Base-by-base conservation (phyloP, 1,139 yeast species). In the Nakaseomyces kungkrabaensis region DNA sequence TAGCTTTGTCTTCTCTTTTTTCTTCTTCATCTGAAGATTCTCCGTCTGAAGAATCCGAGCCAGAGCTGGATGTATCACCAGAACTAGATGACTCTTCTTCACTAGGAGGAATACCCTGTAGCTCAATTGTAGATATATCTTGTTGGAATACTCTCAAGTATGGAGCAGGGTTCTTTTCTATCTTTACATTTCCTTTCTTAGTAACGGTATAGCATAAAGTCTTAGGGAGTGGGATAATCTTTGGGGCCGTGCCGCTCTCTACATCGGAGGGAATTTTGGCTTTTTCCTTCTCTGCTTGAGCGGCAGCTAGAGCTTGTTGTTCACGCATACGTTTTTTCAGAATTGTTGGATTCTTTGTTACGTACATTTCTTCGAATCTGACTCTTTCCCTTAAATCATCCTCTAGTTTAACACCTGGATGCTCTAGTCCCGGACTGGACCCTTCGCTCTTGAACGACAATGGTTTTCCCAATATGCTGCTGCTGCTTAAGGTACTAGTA, bases 401-500 rank as follows among this genome's bases (percentile, higher is more conserved):
- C 24, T 25, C 42, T 38, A 38, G 13, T 11, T 26, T 38, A 11
- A 24, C 4, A 13, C 25, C 13, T 4, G 34, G 34, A 11, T 8
- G 11, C 10, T n/a, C 34, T 11, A 41, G n/a, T 11, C 34, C 44
- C 1, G 44, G 44, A 5, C 44, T 41, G 24, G 44, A 41, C 24
- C 25, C 34, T 26, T 41, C 44, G 5, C 44, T 41, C n/a, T 13
- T 41, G 11, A 41, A 41, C 10, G 34, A 29, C 24, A 41, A 25
- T 9, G 44, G 44, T 29, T 29, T 41, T 22, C 44, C 44, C 10
- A 41, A 25, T 11, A 41, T 29, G 5, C 44, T 46, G n/a, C 48
- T 29, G 37, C 44, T 47, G 29, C 47, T 36, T 9, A 36, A 37
- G 4, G 40, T 46, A 17, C 43, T 48, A 8, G 47, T 26, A 24